Evolutionary conservation across 1,139 yeast genomes (phyloP).

Genomic region (Zygosaccharomyces pseudobailii): DNA sequence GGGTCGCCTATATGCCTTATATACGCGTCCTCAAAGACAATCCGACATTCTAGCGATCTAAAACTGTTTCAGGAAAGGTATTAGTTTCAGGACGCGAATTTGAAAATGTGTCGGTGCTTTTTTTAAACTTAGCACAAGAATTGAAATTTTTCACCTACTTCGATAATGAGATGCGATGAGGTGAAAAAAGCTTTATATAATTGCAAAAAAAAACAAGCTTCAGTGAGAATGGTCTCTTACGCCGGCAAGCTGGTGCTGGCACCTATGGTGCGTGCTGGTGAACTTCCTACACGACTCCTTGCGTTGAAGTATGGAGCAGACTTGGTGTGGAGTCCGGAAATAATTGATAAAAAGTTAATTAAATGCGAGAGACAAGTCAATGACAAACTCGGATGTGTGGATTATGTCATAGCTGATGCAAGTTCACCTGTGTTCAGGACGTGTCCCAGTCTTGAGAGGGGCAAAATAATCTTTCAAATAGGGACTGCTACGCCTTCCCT

Average conservation of each 20-base stretch:
- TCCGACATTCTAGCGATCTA: constrained; percentile 2
- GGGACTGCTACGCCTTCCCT: constrained; percentile 81
- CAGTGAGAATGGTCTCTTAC: constrained; percentile 40
- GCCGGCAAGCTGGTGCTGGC: constrained; percentile 79
- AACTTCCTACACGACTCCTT: constrained; percentile 78
- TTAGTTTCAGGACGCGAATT: constrained; percentile 14
- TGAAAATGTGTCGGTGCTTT: background rate
- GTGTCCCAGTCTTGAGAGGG: constrained; percentile 53
- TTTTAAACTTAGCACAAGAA: background rate
- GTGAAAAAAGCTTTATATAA: background rate
- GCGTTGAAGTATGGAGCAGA: constrained; percentile 86
- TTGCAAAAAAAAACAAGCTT: background rate
- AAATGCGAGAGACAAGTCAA: constrained; percentile 64
- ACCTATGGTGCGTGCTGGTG: constrained; percentile 96
- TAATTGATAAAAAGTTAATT: constrained; percentile 76
- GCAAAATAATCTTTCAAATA: constrained; percentile 74
- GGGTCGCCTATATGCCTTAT: background rate
- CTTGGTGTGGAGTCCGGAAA: constrained; percentile 93
- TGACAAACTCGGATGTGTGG: constrained; percentile 51
- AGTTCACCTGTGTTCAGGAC: constrained; percentile 63
- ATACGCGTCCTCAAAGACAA: background rate
- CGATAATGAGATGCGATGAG: background rate
- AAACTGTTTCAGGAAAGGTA: constrained; percentile 10
- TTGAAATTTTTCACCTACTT: background rate
- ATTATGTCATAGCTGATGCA: constrained; percentile 41